Evolutionary conservation across 352 stramenopile species (phyloP), one percentile per base, ranked within the genome.

Genomic region (Globisporangium barbulae): DNA sequence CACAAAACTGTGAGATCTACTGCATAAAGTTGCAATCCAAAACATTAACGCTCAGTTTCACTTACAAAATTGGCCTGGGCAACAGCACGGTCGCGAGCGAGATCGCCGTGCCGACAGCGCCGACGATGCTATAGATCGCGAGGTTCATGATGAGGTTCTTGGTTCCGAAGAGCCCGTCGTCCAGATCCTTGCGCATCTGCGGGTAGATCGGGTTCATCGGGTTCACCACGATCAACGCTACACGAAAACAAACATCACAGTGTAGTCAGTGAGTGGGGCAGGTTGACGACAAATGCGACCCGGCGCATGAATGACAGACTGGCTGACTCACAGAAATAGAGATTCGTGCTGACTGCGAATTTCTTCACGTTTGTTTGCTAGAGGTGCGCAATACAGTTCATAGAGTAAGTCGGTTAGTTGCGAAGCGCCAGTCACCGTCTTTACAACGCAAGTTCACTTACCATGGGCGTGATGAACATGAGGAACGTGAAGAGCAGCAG

Each of bases 331-430:
- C 81, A 83, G 74, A 91, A 91, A 68, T 87, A 93, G 37, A 90
- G 61, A 59, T 90, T 93, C 9, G 81, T 89, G 61, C 79, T 81
- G 13, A 91, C 73, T 13, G 83, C 80, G 47, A 90, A 93, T 57
- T 89, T 91, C 63, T 93, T 89, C 7, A 88, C 78, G 39, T 90
- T 93, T 17, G 45, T 68, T 75, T 87, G 70, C 73, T 83, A 30
- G 15, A 65, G 44, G 35, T 19, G 47, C 25, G 5, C 15, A 39
- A 63, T 28, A 56, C 15, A 42, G 65, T n/a, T 9, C 47, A 3
- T 31, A 6, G 12, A 21, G 39, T n/a, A 4, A 45, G 39, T n/a
- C 4, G 33, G 12, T 53, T 4, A 31, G 22, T 53, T 53, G 15
- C 15, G 3, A 52, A 30, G 45, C 21, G n/a, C 21, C 8, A 30